Evolutionary conservation across 164 flowering plant genomes (phyloP).

Genomic region (Buxus sempervirens): DNA sequence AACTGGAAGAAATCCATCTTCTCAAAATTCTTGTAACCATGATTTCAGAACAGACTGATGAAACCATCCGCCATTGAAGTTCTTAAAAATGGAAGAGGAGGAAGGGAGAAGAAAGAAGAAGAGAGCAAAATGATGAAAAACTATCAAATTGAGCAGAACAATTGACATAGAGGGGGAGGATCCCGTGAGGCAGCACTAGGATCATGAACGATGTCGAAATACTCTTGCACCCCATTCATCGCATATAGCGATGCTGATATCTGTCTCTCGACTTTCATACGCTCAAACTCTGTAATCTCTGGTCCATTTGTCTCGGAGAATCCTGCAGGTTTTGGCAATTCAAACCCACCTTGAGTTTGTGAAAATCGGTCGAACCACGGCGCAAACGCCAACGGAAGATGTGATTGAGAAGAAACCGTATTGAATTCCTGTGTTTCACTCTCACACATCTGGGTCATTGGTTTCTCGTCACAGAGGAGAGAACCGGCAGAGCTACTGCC

Average conservation of each 20-base stretch:
- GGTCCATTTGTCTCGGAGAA: slow-evolving; percentile 14
- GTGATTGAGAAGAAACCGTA: slow-evolving; percentile 28
- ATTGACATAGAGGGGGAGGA: slow-evolving; percentile 62
- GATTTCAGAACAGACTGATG: not conserved
- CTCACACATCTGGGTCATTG: slow-evolving; percentile 30
- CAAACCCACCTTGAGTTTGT: slow-evolving; percentile 30
- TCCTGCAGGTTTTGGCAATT: slow-evolving; percentile 28
- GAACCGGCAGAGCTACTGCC: not conserved
- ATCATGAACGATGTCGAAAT: slow-evolving; percentile 52
- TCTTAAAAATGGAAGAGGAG: not conserved
- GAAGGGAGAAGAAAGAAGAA: not conserved
- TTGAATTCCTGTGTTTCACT: slow-evolving; percentile 33
- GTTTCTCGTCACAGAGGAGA: slow-evolving; percentile 1
- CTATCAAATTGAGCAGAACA: slow-evolving; percentile 36
- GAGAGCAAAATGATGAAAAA: not conserved
- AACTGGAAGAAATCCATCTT: not conserved
- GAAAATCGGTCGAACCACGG: slow-evolving; percentile 30
- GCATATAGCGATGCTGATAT: slow-evolving; percentile 72
- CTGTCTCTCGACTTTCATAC: slow-evolving; percentile 73
- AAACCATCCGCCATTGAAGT: not conserved
- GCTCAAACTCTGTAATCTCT: slow-evolving; percentile 52
- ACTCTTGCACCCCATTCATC: slow-evolving; percentile 67
- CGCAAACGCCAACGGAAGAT: slow-evolving; percentile 31
- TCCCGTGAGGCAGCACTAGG: slow-evolving; percentile 67
- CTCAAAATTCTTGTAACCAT: not conserved